Base-by-base conservation (phyloP, 805 yeast genomes). In the Saccharomycopsis selenospora region DNA sequence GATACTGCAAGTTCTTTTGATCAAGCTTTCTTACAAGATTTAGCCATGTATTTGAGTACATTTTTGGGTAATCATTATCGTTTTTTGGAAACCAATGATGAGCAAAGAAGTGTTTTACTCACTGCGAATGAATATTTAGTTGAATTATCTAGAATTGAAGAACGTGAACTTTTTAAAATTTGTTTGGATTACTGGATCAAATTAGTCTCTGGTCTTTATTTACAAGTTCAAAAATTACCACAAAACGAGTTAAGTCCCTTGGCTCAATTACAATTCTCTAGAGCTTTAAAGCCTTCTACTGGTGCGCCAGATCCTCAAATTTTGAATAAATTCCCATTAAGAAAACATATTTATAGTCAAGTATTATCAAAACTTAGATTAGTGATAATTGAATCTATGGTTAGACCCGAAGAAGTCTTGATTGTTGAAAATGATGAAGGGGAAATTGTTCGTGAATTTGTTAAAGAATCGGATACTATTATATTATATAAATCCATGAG, bases 351-450 rank as follows among this genome's bases (percentile, higher is more conserved):
- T 46, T 93, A 93, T 62, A 71, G 79, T n/a, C 76, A 77, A 23
- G 72, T 93, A 40, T 75, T 93, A 57, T 82, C 96, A 3, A 81
- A 81, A 61, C 73, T 93, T 59, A 80, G 99, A 67, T 71, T 84
- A 52, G 95, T 95, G n/a, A 83, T 93, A 62, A 93, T 93, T 60
- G 98, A 90, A 67, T 85, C 85, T 60, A 93, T 93, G 99, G 99
- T 87, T 1, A 81, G 95, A 65, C 99, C 99, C 2, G 99, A 93
- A 66, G 99, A 93, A 69, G 99, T 93, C 48, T 74, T 93, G 49
- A 79, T 93, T 69, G 97, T 90, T 45, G 98, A 93, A 66, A 91
- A 91, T 64, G 99, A 93, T 67, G 99, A 93, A 69, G 99, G 99
- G 58, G 99, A 93, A 69, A 91, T 93, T 65, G 99, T 93, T 41